Percentiles rank a stretch among this genome's conserved stretches.
These are phyloP conservation scores for Gossypium thurberi DNA, from an alignment of 345 rosid genomes.

Conservation along the genomic window DNA sequence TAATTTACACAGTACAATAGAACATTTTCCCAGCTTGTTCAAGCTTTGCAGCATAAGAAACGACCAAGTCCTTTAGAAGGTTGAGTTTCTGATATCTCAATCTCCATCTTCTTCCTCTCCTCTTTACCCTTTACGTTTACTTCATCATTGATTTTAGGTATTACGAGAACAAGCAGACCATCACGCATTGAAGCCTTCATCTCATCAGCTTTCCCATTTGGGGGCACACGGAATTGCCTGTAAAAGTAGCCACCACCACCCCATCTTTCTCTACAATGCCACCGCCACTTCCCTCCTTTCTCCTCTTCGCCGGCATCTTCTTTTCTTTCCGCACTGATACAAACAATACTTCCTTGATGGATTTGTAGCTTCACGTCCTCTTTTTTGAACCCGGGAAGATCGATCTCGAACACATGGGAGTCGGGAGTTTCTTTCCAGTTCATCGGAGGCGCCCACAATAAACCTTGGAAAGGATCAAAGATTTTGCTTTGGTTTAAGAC, in stretches of 20 bases:
- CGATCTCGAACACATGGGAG: constrained; percentile 29
- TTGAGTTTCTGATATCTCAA: constrained; percentile 17
- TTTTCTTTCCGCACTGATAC: constrained; percentile 19
- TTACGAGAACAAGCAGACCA: constrained; percentile 26
- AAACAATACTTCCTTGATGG: constrained; percentile 16
- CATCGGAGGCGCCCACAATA: constrained; percentile 1
- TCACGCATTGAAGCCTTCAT: constrained; percentile 34
- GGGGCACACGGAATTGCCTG: constrained; percentile 31
- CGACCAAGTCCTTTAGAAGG: constrained; percentile 25
- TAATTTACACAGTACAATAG: no score
- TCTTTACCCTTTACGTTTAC: background rate
- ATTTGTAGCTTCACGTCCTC: constrained; percentile 38
- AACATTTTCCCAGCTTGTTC: background rate
- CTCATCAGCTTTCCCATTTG: constrained; percentile 30
- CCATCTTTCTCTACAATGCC: constrained; percentile 35
- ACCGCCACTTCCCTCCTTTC: constrained; percentile 27
- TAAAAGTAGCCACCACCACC: constrained; percentile 8
- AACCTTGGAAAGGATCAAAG: no score
- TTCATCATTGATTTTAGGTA: constrained; percentile 23
- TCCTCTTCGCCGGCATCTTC: background rate
- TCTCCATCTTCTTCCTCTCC: constrained; percentile 9
- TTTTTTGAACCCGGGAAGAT: constrained; percentile 35
- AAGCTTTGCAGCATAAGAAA: constrained; percentile 38
- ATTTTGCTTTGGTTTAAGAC: no score
- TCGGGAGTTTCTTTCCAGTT: constrained; percentile 40